Percentiles rank a stretch among this genome's conserved stretches.
Conservation (phyloP, 2,329 filamentous ascomycete genomes). For the Ophiocordyceps camponoti-rufipedis region DNA sequence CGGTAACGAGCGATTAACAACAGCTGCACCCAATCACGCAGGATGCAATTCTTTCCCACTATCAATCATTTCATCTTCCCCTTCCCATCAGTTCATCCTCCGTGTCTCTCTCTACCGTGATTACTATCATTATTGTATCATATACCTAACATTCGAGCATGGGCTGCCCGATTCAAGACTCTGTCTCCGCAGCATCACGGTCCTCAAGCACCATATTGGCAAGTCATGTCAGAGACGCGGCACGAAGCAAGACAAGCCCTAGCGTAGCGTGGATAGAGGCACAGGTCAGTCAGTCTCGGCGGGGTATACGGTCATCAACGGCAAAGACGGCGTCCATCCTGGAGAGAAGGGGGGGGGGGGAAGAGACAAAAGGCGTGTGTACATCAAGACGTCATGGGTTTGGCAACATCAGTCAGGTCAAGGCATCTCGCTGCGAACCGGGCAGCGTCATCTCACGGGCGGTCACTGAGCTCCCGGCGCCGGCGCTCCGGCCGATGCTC, state of each 20-base stretch:
- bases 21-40: too few relatives aligned
- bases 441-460: constrained; percentile 8
- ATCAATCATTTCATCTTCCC: too few relatives aligned
- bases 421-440: constrained; percentile 10
- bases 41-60: too few relatives aligned
- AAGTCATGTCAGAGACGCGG: neutral
- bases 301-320: constrained; percentile 7
- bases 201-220: neutral
- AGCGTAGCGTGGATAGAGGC: neutral
- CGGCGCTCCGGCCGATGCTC: constrained; percentile 15
- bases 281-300: neutral
- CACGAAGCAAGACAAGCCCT: neutral
- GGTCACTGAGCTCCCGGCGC: constrained; percentile 19
- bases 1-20: too few relatives aligned
- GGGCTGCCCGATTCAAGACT: too few relatives aligned
- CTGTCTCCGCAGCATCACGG: neutral
- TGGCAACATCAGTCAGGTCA: constrained; percentile 15
- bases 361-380: constrained; percentile 1
- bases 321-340: constrained; percentile 2
- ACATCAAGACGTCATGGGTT: constrained; percentile 10
- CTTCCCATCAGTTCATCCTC: too few relatives aligned
- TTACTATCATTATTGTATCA: too few relatives aligned
- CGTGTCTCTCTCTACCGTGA: too few relatives aligned
- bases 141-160: too few relatives aligned
- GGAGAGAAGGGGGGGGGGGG: constrained; percentile 1